Conservation (phyloP, 306 rosid species). For the Cotoneaster glaucophyllus region DNA sequence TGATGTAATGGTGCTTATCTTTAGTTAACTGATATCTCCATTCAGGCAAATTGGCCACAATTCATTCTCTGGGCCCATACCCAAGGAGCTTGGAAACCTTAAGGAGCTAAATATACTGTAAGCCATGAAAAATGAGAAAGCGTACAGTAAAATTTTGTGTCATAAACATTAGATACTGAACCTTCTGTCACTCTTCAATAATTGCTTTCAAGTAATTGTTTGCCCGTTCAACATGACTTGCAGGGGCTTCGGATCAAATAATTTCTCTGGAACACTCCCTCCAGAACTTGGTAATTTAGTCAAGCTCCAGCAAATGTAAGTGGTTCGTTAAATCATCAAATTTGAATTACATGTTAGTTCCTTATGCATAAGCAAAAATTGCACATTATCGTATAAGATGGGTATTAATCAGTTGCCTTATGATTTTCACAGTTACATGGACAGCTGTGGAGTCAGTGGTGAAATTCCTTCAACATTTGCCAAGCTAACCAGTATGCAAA, state of each 20-base stretch:
- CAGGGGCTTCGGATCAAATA: constrained; percentile 19
- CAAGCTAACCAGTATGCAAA: background rate
- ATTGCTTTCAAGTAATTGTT: background rate
- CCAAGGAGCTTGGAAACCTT: too few species aligned
- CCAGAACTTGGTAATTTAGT: constrained; percentile 19
- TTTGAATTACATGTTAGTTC: background rate
- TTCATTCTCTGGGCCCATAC: too few species aligned
- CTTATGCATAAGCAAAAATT: background rate
- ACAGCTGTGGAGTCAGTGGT: constrained; percentile 14
- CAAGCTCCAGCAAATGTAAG: constrained; percentile 13
- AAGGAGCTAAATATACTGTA: too few species aligned
- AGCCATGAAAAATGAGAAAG: too few species aligned
- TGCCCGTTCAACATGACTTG: background rate
- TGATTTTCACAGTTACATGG: constrained; percentile 4
- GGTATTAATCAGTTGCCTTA: background rate
- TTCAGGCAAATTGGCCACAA: constrained; percentile 12
- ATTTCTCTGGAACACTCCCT: constrained; percentile 24
- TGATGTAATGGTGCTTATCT: background rate
- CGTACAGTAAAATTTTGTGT: too few species aligned
- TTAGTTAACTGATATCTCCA: background rate
- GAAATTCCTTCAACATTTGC: constrained; percentile 22
- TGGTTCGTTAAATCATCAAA: background rate
- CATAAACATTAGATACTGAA: too few species aligned
- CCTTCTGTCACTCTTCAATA: background rate
- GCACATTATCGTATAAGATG: background rate